A percentile compares a stretch with the other conserved stretches of the same genome.
Evolutionary conservation across 2,329 filamentous ascomycete species (phyloP).

Genomic region (Neoascochyta sp.): DNA sequence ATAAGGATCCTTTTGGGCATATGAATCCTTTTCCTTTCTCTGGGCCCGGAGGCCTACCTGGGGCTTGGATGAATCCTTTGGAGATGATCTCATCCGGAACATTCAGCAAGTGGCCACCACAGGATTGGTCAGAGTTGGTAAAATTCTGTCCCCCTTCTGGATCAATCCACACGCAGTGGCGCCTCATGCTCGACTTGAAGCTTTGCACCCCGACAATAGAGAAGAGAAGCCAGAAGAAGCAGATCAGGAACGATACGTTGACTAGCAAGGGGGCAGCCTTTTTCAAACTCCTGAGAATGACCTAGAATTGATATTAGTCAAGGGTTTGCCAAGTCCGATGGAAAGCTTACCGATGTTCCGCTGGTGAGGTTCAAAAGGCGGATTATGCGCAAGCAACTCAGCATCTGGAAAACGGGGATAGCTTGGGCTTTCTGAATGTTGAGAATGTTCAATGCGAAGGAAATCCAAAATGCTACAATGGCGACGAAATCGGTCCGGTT

Average conservation of each 20-base stretch:
- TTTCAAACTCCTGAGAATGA: constrained; percentile 91
- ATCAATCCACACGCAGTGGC: constrained; percentile 52
- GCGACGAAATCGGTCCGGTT: constrained; percentile 94
- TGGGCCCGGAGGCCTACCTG: constrained; percentile 39
- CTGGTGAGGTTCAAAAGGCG: constrained; percentile 87
- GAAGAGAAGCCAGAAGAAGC: constrained; percentile 97
- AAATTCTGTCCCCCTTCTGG: constrained; percentile 52
- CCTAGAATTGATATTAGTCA: constrained; percentile 47
- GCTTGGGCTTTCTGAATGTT: constrained; percentile 67
- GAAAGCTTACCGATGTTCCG: constrained; percentile 72
- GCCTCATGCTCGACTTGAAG: constrained; percentile 59
- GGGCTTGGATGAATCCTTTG: constrained; percentile 63
- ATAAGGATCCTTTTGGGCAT: constrained; percentile 79
- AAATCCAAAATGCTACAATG: constrained; percentile 91
- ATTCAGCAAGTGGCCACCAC: constrained; percentile 73
- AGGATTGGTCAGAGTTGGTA: constrained; percentile 64
- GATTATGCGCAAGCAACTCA: constrained; percentile 90
- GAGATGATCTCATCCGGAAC: constrained; percentile 38
- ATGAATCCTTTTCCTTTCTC: constrained; percentile 72
- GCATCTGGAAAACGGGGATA: constrained; percentile 90
- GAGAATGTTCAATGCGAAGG: constrained; percentile 68
- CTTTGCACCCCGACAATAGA: constrained; percentile 95
- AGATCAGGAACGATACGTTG: constrained; percentile 88
- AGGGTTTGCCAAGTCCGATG: not conserved
- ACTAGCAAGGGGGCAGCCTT: constrained; percentile 88